A percentile compares a stretch with the other conserved stretches of the same genome.
These are phyloP conservation scores for Isabelozyma heimii DNA, from an alignment of 805 yeast species.

Conservation along the genomic window DNA sequence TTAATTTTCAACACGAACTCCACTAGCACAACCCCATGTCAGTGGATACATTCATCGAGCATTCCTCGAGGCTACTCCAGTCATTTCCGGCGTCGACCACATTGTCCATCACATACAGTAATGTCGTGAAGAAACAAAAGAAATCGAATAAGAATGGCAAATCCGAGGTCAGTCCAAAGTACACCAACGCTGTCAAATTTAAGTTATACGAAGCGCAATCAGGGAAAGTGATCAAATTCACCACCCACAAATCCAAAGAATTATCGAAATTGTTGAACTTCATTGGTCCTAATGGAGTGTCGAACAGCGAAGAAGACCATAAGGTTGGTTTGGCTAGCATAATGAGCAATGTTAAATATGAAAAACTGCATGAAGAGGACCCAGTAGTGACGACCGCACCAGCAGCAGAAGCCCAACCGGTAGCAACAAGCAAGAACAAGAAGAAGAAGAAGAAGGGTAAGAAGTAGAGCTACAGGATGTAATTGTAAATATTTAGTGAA, in stretches of 20 bases:
- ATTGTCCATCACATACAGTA: constrained; percentile 36
- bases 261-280: constrained; percentile 70
- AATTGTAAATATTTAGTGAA: constrained; percentile 2
- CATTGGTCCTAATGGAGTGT: constrained; percentile 66
- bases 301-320: constrained; percentile 12
- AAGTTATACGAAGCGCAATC: constrained; percentile 64
- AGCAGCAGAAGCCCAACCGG: constrained; percentile 1
- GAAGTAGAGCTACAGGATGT: constrained; percentile 3
- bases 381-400: constrained; percentile 4
- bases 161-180: constrained; percentile 6
- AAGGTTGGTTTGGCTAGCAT: constrained; percentile 36
- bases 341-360: constrained; percentile 36
- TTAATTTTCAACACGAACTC: not conserved
- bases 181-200: constrained; percentile 43
- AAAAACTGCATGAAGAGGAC: constrained; percentile 13
- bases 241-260: constrained; percentile 66
- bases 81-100: constrained; percentile 36
- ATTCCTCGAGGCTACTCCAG: constrained; percentile 27
- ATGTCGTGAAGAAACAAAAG: constrained; percentile 21
- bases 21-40: not conserved
- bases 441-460: constrained; percentile 5
- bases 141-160: constrained; percentile 4
- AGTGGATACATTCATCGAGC: constrained; percentile 27
- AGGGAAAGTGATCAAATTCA: constrained; percentile 59
- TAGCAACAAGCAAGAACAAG: not conserved